Evolutionary conservation across 306 rosid genomes (phyloP), one percentile per base, ranked within the genome.

Genomic region (Quercus wislizeni): DNA sequence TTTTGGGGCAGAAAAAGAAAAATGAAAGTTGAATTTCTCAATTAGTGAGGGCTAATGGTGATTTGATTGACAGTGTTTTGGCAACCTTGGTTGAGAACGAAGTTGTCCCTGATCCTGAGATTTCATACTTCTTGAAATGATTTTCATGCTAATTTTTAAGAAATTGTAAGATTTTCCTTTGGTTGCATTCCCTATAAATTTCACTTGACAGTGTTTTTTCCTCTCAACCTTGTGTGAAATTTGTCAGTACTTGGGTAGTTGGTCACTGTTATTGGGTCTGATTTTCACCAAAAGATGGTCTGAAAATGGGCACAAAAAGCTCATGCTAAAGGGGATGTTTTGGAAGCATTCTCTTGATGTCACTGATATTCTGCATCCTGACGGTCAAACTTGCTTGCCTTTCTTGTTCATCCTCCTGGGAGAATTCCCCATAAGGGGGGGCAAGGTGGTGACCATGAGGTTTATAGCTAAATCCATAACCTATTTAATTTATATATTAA

Each of bases 71-170:
- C 89, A 94, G 98, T 74, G 97, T 94, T 80, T 81, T 92, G 82
- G 97, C 88, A 13, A 91, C 98, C 77, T 81, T 94, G 87, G 89
- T 94, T 77, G 90, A 90, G 89, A 94, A 91, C 90, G 88, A 92
- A 59, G 74, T 81, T 31, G 87, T 21, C 0, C 21, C 21, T 21
- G 21, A 21, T 21, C 21, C 21, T 21, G 21, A 21, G 21, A 21
- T 21, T 21, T 21, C 21, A 21, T 21, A 21, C 21, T 21, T 21
- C 21, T 21, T 21, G 21, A 21, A 21, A 21, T 21, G 21, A 21
- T 21, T 21, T 21, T 21, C 21, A 21, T 21, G 21, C 31, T 12
- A 46, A 46, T 46, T 46, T 46, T 46, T 2, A 46, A 46, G 17
- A 46, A 12, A 11, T 46, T 59, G 12, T 4, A 59, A 59, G 13